Evolutionary conservation across 331 rosid species (phyloP).

Genomic region (Quercus tomentella): DNA sequence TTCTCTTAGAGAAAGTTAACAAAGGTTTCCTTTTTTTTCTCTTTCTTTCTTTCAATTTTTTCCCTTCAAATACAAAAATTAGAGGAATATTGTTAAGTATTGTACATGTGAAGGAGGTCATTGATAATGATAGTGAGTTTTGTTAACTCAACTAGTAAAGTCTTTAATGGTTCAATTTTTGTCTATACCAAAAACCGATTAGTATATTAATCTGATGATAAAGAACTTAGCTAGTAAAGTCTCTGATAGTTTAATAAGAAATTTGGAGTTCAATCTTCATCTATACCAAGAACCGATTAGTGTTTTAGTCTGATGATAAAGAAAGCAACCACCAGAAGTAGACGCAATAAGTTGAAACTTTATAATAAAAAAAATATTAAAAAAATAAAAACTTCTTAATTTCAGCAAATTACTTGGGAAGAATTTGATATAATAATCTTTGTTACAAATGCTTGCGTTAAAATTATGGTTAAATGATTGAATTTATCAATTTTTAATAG

Average conservation of each 20-base stretch:
- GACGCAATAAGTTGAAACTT: fast-evolving
- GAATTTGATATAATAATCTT: background rate
- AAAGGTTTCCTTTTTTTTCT: background rate
- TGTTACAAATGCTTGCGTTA: background rate
- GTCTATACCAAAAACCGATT: fast-evolving
- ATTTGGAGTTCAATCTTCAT: fast-evolving
- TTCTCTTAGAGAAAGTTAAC: background rate
- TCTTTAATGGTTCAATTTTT: fast-evolving
- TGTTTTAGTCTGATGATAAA: too few relatives aligned
- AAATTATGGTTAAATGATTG: too few relatives aligned
- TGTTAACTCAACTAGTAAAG: fast-evolving
- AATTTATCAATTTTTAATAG: too few relatives aligned
- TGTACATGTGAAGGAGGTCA: too few relatives aligned
- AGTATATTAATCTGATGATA: too few relatives aligned
- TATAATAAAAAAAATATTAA: too few relatives aligned
- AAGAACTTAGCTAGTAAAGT: fast-evolving
- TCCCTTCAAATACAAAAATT: background rate
- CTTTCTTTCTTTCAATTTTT: background rate
- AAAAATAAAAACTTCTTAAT: too few relatives aligned
- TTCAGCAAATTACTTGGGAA: background rate
- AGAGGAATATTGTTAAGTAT: too few relatives aligned
- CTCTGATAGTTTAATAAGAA: too few relatives aligned
- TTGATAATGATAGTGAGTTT: too few relatives aligned
- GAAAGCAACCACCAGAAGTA: fast-evolving
- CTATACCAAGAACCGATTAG: too few relatives aligned